phyloP scores from a whole-genome alignment of 2,329 filamentous ascomycete genomes.

The Dactylellina leptospora region DNA sequence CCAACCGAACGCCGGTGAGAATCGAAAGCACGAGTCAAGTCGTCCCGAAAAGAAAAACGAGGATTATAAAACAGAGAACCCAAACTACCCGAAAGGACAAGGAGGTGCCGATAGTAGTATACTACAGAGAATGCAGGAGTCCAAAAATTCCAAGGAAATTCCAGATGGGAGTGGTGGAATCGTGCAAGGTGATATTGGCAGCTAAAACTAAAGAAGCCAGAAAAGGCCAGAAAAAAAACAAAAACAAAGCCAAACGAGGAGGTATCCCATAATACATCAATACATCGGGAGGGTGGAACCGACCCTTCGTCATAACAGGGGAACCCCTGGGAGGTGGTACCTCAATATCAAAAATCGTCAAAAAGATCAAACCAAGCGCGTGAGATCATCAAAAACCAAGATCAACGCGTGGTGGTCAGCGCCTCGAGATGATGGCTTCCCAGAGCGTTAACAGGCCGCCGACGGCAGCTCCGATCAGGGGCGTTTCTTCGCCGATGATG shows the following conservation, averaged over 20 bases:
- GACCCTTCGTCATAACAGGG: constrained; percentile 24
- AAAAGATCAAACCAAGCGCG: too few relatives aligned
- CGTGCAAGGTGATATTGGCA: background rate
- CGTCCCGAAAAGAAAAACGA: constrained; percentile 3
- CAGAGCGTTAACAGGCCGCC: constrained; percentile 76
- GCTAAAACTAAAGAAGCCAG: background rate
- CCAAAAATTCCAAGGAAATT: too few relatives aligned
- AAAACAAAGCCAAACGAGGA: background rate
- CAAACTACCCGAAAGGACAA: constrained; percentile 52
- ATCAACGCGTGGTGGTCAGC: too few relatives aligned
- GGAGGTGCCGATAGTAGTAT: constrained; percentile 41
- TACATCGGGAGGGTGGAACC: constrained; percentile 31
- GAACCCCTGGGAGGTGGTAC: background rate
- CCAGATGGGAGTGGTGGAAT: constrained; percentile 36
- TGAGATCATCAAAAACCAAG: too few relatives aligned
- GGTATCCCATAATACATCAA: constrained; percentile 53
- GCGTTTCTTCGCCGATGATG: constrained; percentile 74
- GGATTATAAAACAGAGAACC: constrained; percentile 53
- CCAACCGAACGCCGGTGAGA: constrained; percentile 32
- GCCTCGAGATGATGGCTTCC: constrained; percentile 68
- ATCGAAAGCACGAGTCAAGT: background rate
- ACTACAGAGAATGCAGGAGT: constrained; percentile 3
- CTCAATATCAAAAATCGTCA: too few relatives aligned
- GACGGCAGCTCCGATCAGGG: constrained; percentile 74
- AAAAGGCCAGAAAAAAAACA: background rate